Evolutionary conservation across 2,329 filamentous ascomycete genomes (phyloP), one percentile per base, ranked within the genome.

Genomic region (Phoma sp.): DNA sequence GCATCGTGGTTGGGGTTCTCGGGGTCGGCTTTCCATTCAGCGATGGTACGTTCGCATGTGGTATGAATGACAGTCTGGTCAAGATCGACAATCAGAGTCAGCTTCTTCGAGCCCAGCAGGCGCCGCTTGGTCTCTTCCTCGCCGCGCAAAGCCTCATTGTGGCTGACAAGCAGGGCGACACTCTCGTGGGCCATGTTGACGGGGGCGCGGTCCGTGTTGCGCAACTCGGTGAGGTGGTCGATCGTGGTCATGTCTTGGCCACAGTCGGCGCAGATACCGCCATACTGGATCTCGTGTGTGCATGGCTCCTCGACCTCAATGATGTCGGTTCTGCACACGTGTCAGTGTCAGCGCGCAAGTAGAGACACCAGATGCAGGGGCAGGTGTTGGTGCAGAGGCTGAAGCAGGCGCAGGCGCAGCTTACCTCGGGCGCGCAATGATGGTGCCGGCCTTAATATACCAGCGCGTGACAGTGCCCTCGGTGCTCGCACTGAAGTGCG

Each of bases 61-160:
- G 95, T 95, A 75, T 99, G 95, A 63, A 99, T 99, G 68, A 99
- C 95, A 52, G 95, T 99, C 79, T 98, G 93, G 73, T 99, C 95
- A 49, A 99, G 82, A 81, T 99, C 95, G 65, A 99, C 95, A 24
- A 99, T 95, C 39, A 99, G 82, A 40, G 90, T 96, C 39, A 99
- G 83, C 78, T 96, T 96, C 64, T 89, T 86, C 58, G 89, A 85
- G 55, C 87, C 83, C 38, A 99, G 80, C 37, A 99, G 81, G 18
- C 93, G 87, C 57, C 87, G 85, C 78, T 97, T 96, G 11, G 91
- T 84, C 65, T 96, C 89, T 70, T 93, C 87, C 75, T 98, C 93
- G 52, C 90, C 88, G 61, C 86, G 87, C 43, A 85, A 85, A 11
- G 95, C 95, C 70, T 96, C 90, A 55, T 84, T 83, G 65, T 87